phyloP scores from a whole-genome alignment of 768 basidiomycete species.

The Agaricus blazei region DNA sequence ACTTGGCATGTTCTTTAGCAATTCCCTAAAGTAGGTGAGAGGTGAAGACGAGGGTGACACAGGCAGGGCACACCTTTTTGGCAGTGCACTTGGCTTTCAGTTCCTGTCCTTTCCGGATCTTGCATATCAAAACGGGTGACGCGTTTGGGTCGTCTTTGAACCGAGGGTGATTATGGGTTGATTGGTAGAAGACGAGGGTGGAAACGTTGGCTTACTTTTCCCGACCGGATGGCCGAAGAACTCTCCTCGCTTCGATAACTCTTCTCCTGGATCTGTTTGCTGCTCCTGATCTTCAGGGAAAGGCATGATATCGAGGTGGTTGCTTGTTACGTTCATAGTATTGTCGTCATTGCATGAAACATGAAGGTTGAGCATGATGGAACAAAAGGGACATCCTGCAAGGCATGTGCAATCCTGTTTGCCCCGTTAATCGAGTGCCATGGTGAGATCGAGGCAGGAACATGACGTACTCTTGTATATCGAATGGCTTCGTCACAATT shows the following conservation, averaged over 20 bases:
- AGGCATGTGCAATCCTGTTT: slow-evolving; percentile 88
- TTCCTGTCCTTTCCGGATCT: slow-evolving; percentile 93
- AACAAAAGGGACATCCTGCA: slow-evolving; percentile 80
- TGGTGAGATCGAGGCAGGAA: background rate
- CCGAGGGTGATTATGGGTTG: background rate
- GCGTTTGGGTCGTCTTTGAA: slow-evolving; percentile 50
- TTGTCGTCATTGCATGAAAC: slow-evolving; percentile 67
- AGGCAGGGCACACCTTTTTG: slow-evolving; percentile 66
- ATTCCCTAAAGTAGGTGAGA: slow-evolving; percentile 59
- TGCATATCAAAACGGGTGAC: slow-evolving; percentile 79
- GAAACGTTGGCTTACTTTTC: slow-evolving; percentile 49
- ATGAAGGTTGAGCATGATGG: slow-evolving; percentile 75
- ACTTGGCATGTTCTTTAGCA: slow-evolving; percentile 98
- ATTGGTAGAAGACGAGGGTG: slow-evolving; percentile 6
- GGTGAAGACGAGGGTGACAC: background rate
- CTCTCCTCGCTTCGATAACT: slow-evolving; percentile 67
- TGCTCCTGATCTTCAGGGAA: slow-evolving; percentile 27
- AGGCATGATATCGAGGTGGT: slow-evolving; percentile 67
- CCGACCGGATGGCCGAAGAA: slow-evolving; percentile 82
- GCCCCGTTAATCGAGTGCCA: background rate
- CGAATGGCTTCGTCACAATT: slow-evolving; percentile 88
- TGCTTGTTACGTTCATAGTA: slow-evolving; percentile 84
- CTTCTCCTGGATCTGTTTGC: slow-evolving; percentile 52
- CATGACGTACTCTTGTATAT: slow-evolving; percentile 57
- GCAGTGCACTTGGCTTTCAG: slow-evolving; percentile 81